phyloP scores from a whole-genome alignment of 2,329 filamentous ascomycete species.

The Elsinoe fawcettii region DNA sequence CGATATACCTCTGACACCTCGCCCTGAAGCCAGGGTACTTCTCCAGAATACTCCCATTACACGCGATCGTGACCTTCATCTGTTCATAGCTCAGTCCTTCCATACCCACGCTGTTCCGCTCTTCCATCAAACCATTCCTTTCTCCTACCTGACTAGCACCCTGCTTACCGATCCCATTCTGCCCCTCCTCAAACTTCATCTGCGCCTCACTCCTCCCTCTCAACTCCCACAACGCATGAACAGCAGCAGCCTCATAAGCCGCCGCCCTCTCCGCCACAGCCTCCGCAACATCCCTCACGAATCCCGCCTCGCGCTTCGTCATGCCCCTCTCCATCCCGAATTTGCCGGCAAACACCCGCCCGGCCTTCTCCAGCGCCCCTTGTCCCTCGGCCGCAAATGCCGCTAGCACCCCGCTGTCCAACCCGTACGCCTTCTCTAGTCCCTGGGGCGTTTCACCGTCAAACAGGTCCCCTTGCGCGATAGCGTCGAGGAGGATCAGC shows the following conservation, averaged over 20 bases:
- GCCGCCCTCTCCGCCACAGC: constrained; percentile 53
- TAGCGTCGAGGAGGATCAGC: constrained; percentile 53
- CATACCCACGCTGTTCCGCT: background rate
- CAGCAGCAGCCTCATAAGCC: constrained; percentile 54
- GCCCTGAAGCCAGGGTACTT: constrained; percentile 62
- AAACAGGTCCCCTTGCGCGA: constrained; percentile 49
- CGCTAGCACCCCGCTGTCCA: constrained; percentile 53
- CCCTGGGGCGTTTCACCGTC: constrained; percentile 46
- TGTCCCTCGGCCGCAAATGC: constrained; percentile 46
- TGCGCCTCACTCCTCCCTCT: constrained; percentile 24
- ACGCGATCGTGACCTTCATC: constrained; percentile 49
- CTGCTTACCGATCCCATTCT: no score
- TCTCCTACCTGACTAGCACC: background rate
- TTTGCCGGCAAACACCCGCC: constrained; percentile 42
- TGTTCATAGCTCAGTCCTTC: background rate
- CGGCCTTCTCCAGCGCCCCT: constrained; percentile 34
- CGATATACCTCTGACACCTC: constrained; percentile 55
- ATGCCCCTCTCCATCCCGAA: constrained; percentile 39
- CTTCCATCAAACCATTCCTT: background rate
- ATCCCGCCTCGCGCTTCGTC: constrained; percentile 44
- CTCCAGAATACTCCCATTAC: constrained; percentile 72
- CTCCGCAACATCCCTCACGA: constrained; percentile 46
- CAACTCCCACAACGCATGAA: constrained; percentile 55
- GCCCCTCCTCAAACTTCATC: background rate
- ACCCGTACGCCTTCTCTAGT: constrained; percentile 48